Evolutionary conservation across 2,329 filamentous ascomycete species (phyloP).

Genomic region (Fusarium albidum): DNA sequence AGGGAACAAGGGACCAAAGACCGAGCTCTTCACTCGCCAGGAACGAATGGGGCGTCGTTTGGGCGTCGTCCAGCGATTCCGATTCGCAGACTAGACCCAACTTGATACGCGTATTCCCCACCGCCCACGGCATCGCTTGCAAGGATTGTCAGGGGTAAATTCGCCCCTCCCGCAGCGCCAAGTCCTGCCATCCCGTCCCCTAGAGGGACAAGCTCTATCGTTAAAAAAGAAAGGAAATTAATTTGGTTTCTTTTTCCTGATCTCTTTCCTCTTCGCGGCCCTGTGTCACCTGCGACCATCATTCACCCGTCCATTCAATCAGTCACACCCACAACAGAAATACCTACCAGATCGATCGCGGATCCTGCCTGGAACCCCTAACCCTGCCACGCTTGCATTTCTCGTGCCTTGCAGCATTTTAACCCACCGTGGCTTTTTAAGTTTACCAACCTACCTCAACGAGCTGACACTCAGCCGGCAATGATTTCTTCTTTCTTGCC

Average conservation of each 20-base stretch:
- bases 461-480: conserved; percentile 15
- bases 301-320: conserved; percentile 9
- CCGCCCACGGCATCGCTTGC: conserved; percentile 18
- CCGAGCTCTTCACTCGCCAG: conserved; percentile 2
- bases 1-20: background rate
- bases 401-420: conserved; percentile 31
- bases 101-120: conserved; percentile 24
- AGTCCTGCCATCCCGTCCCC: conserved; percentile 20
- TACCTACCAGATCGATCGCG: conserved; percentile 32
- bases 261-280: conserved; percentile 9
- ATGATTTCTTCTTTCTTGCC: conserved; percentile 14
- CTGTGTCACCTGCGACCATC: conserved; percentile 5
- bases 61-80: conserved; percentile 13
- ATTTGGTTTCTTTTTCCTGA: background rate
- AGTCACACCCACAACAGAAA: background rate
- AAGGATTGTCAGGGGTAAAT: conserved; percentile 27
- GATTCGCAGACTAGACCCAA: conserved; percentile 11
- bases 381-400: conserved; percentile 18
- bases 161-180: conserved; percentile 27
- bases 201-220: conserved; percentile 19
- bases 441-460: conserved; percentile 9
- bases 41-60: too few species aligned
- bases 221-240: too few species aligned
- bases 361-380: conserved; percentile 23
- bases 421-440: conserved; percentile 28